Evolutionary conservation across 768 basidiomycete species (phyloP), one percentile per base, ranked within the genome.

Genomic region (Phlebiopsis flavidoalba): DNA sequence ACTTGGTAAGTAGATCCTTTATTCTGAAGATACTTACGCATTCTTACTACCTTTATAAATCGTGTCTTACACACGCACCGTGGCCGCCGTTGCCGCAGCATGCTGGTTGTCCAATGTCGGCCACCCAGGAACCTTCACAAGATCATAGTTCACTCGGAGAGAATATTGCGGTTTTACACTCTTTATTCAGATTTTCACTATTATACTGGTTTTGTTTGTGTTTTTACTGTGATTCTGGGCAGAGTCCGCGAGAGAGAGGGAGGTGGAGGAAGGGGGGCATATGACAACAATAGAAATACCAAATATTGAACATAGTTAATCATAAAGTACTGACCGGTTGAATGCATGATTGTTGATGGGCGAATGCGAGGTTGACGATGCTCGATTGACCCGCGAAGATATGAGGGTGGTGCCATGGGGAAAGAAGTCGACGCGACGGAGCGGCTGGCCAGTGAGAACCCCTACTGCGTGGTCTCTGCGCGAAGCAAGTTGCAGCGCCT

Each of bases 401-500:
- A 17, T 19, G 52, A 35, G 5, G 52, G 35, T 50, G 49, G 31
- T 26, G 52, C 12, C 40, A 43, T 43, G 40, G 21, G 50, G 50
- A 53, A 19, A 35, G 21, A 53, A 31, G 52, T 26, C 40, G 40
- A 12, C 12, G 40, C 40, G 33, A 35, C 52, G 52, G 17, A 50
- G 49, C 12, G 49, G 11, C n/a, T 26, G 26, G 31, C 24, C 17
- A 53, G 52, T 6, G 26, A 31, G 6, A 31, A 31, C 6, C 40
- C n/a, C 17, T 17, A 43, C 17, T n/a, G 40, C 40, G 14, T 43
- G 40, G 51, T 50, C 40, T 57, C 21, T 24, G 80, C 81, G 24
- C 79, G 76, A 55, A 83, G 73, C 7, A n/a, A 48, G 51, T 24
- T 81, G 78, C 70, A 87, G 75, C 26, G 86, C 86, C 8, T 77